Percentiles rank a stretch among this genome's conserved stretches.
These are phyloP conservation scores for Crithidia fasciculata DNA, from an alignment of 208 protist species.

Conservation along the genomic window DNA sequence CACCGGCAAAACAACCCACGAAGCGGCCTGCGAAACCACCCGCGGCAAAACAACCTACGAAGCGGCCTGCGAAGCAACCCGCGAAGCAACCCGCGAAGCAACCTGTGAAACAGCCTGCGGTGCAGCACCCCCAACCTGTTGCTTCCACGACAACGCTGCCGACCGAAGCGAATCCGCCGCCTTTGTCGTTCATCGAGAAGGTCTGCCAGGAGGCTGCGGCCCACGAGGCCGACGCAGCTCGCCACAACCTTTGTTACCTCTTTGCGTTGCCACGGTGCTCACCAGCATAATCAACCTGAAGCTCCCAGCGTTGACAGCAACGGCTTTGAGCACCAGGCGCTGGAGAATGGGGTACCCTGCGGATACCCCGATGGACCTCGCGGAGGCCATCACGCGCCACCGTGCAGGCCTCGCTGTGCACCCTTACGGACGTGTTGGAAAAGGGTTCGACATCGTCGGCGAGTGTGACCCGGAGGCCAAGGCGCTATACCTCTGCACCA, in stretches of 20 bases:
- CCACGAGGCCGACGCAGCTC: background rate
- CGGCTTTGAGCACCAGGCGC: background rate
- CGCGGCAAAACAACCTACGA: no score
- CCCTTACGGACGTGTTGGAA: background rate
- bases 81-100: no score
- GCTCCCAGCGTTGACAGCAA: background rate
- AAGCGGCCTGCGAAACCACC: no score
- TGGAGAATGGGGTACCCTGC: background rate
- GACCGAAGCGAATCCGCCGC: background rate
- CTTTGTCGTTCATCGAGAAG: background rate
- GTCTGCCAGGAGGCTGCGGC: background rate
- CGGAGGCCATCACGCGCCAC: background rate
- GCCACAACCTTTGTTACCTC: background rate
- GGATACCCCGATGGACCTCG: background rate
- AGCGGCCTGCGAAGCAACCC: no score
- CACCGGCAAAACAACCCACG: no score
- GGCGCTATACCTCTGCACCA: background rate
- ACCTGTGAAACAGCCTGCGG: background rate
- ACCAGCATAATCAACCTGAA: background rate
- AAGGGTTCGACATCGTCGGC: background rate
- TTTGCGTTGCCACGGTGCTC: background rate
- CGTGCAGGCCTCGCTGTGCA: background rate
- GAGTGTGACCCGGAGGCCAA: background rate
- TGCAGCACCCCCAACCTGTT: background rate
- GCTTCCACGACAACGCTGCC: background rate